Conservation (phyloP, 2,329 filamentous ascomycete genomes). For the Ophiostoma montium region DNA sequence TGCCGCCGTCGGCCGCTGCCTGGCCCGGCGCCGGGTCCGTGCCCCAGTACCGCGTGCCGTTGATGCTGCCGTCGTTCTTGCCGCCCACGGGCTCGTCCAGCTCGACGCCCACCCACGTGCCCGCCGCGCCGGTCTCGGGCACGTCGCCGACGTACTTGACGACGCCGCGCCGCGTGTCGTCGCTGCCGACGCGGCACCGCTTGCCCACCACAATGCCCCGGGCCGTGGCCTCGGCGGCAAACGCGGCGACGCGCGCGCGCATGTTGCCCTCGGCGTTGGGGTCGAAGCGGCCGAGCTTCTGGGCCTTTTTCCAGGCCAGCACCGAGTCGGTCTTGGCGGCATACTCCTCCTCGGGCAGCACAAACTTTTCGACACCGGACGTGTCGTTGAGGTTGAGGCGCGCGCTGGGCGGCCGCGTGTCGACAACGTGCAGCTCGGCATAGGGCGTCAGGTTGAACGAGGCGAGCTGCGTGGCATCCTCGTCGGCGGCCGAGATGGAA, state of each 20-base stretch:
- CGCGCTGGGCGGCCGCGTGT: constrained; percentile 61
- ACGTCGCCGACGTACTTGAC: constrained; percentile 62
- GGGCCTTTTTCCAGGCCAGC: constrained; percentile 86
- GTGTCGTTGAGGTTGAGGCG: constrained; percentile 72
- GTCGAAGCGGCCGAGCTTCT: constrained; percentile 93
- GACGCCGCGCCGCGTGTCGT: constrained; percentile 55
- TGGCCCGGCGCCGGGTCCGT: constrained; percentile 30
- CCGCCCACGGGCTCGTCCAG: constrained; percentile 71
- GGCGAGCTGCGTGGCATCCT: constrained; percentile 53
- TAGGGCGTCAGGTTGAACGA: constrained; percentile 57
- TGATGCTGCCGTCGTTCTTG: constrained; percentile 62
- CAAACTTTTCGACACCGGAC: constrained; percentile 74
- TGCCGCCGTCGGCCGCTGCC: not conserved
- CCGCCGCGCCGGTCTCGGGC: constrained; percentile 45
- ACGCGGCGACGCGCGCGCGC: constrained; percentile 54
- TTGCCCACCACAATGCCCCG: constrained; percentile 51
- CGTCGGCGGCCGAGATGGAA: constrained; percentile 48
- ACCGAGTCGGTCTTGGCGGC: constrained; percentile 78
- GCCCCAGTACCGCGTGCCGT: constrained; percentile 55
- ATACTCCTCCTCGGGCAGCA: constrained; percentile 76
- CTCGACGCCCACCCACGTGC: constrained; percentile 58
- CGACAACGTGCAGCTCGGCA: constrained; percentile 65
- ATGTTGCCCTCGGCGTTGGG: constrained; percentile 64
- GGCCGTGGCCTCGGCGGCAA: constrained; percentile 53
- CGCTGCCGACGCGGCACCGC: constrained; percentile 50